A percentile compares a stretch with the other conserved stretches of the same genome.
These are phyloP conservation scores for Magnusiomyces magnusii DNA, from an alignment of 1,139 yeast species.

Conservation along the genomic window DNA sequence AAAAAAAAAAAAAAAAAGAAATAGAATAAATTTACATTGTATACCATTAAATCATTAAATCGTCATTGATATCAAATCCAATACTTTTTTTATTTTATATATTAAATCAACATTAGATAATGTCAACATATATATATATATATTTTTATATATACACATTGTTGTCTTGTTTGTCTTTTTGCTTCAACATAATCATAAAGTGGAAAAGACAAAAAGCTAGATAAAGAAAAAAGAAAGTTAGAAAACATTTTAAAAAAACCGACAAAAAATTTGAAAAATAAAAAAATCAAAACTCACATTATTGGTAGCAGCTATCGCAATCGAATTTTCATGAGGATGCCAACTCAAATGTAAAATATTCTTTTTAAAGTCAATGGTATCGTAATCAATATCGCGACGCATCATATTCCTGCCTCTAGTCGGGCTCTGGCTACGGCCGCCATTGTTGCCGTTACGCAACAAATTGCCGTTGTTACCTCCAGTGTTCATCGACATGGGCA, in stretches of 20 bases:
- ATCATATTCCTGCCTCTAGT: constrained; percentile 29
- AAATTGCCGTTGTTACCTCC: constrained; percentile 17
- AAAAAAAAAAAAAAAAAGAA: too few species aligned
- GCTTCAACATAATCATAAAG: constrained; percentile 21
- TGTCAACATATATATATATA: too few species aligned
- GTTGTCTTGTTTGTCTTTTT: too few species aligned
- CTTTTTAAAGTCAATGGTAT: constrained; percentile 88
- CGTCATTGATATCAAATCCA: too few species aligned
- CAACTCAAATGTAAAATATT: constrained; percentile 93
- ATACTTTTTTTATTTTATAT: not conserved
- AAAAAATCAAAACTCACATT: constrained; percentile 61
- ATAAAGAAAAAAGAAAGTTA: constrained; percentile 36
- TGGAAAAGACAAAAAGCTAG: constrained; percentile 36
- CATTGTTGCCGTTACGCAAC: constrained; percentile 16
- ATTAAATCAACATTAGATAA: not conserved
- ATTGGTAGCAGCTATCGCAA: constrained; percentile 98
- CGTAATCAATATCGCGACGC: constrained; percentile 52
- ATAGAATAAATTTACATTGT: too few species aligned
- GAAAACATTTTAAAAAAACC: constrained; percentile 21
- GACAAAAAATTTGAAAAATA: not conserved
- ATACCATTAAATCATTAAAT: too few species aligned
- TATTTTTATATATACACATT: too few species aligned
- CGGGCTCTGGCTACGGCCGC: constrained; percentile 16
- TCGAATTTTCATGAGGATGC: constrained; percentile 96
- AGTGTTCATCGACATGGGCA: constrained; percentile 31